Base-by-base conservation (phyloP, 352 stramenopile genomes). In the Phytophthora kernoviae region DNA sequence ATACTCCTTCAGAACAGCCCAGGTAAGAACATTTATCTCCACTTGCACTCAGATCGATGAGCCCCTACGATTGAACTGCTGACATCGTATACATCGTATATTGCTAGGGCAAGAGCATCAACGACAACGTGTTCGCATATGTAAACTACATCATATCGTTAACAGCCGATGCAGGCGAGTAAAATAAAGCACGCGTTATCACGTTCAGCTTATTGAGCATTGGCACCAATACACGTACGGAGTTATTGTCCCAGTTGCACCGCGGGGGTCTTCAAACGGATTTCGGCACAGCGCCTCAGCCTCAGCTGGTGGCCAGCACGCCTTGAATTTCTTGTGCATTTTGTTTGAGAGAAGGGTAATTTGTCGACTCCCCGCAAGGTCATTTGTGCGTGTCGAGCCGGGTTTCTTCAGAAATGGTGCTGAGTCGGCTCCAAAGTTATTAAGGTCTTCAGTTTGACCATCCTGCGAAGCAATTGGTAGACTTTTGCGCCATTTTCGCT, bases 161-260 rank as follows among this genome's bases (percentile, higher is more conserved):
- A 14, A 72, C 55, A 10, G 26, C 55, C 4, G 47, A 65, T 11
- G 20, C 36, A 39, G 59, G 42, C 20, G 45, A 68, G 10, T 58
- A 37, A 55, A 11, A 48, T 47, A 7, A 18, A n/a, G 34, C 5
- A n/a, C 34, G 14, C 4, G 34, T 41, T 18, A 21, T 4, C n/a
- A 17, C 37, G 3, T 4, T 84, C 51, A 90, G 46, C 62, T 82
- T 44, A 88, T 66, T 14, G 59, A 62, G 54, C 80, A 90, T 54
- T 90, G 69, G 34, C 80, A 90, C 80, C 77, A 90, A 70, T 84
- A 77, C n/a, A 86, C 56, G 33, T 76, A 77, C 12, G 53, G 36
- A 6, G 50, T 7, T 17, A 30, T 56, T 8, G 11, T 41, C 33
- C 36, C 47, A 18, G 9, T 4, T 7, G 21, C 43, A n/a, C n/a